These are phyloP conservation scores for Gamarada debralockiae DNA, from an alignment of 495 filamentous ascomycete species.

Conservation along the genomic window DNA sequence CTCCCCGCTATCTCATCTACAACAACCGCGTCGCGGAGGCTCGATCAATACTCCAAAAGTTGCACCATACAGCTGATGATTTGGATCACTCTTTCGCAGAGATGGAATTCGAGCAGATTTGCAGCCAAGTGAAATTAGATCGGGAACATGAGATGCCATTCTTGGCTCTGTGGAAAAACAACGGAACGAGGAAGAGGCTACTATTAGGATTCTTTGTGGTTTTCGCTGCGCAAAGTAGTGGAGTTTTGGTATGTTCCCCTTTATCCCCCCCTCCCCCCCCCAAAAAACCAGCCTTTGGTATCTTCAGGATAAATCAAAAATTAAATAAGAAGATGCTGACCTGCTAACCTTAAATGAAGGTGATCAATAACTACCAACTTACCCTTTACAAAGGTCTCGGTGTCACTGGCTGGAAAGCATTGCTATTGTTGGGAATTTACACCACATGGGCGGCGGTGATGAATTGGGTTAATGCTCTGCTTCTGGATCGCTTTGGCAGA, in stretches of 20 bases:
- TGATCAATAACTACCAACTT: neutral
- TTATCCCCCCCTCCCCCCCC: too few relatives aligned
- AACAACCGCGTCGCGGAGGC: neutral
- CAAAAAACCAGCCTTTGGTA: too few relatives aligned
- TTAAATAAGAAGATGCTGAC: neutral
- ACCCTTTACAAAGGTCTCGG: slow-evolving; percentile 2
- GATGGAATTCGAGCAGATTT: slow-evolving; percentile 6
- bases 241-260: slow-evolving; percentile 14
- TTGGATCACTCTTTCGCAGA: neutral
- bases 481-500: neutral
- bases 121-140: neutral
- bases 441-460: neutral
- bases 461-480: neutral
- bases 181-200: neutral
- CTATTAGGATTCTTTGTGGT: neutral
- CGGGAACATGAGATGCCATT: neutral
- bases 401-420: neutral
- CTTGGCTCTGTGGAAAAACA: neutral
- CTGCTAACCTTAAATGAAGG: neutral
- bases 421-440: neutral
- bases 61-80: neutral
- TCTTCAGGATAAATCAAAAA: too few relatives aligned
- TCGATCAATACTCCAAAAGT: neutral
- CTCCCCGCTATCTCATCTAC: neutral
- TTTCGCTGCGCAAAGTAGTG: slow-evolving; percentile 8